Evolutionary conservation across 768 basidiomycete species (phyloP).

Genomic region (Termitomyces sp.): DNA sequence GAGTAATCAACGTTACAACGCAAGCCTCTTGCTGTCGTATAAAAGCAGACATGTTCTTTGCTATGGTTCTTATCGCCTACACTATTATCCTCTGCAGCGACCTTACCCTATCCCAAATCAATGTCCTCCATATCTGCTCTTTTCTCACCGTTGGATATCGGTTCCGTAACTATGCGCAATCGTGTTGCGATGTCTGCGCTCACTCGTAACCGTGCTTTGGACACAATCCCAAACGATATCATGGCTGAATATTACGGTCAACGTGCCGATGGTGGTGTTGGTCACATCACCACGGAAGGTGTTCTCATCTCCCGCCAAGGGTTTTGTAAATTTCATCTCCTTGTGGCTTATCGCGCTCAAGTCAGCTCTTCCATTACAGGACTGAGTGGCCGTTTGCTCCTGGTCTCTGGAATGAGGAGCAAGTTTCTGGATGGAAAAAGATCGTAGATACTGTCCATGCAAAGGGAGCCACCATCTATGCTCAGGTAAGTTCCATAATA

Average conservation of each 20-base stretch:
- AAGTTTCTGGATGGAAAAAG: conserved; percentile 39
- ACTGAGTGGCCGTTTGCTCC: conserved; percentile 39
- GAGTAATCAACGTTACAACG: not conserved
- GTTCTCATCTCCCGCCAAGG: conserved; percentile 36
- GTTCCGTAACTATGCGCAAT: conserved; percentile 26
- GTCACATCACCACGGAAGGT: conserved; percentile 32
- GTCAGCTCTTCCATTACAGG: conserved; percentile 16
- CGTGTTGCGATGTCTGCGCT: conserved; percentile 28
- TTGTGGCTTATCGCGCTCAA: not conserved
- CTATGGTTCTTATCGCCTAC: not conserved
- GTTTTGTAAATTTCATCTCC: conserved; percentile 16
- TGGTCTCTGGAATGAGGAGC: conserved; percentile 41
- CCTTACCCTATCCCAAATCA: not conserved
- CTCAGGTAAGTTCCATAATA: conserved; percentile 26
- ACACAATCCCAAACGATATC: conserved; percentile 26
- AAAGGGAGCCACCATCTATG: conserved; percentile 36
- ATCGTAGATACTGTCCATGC: conserved; percentile 42
- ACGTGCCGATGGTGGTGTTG: conserved; percentile 29
- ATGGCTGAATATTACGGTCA: conserved; percentile 33
- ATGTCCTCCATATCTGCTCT: conserved; percentile 14
- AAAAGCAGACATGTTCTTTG: not conserved
- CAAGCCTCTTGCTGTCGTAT: not conserved
- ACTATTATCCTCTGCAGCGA: not conserved
- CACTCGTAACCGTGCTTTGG: conserved; percentile 29
- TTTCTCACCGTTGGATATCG: conserved; percentile 24